Base-by-base conservation (phyloP, 495 filamentous ascomycete genomes). In the Daldinia loculata region DNA sequence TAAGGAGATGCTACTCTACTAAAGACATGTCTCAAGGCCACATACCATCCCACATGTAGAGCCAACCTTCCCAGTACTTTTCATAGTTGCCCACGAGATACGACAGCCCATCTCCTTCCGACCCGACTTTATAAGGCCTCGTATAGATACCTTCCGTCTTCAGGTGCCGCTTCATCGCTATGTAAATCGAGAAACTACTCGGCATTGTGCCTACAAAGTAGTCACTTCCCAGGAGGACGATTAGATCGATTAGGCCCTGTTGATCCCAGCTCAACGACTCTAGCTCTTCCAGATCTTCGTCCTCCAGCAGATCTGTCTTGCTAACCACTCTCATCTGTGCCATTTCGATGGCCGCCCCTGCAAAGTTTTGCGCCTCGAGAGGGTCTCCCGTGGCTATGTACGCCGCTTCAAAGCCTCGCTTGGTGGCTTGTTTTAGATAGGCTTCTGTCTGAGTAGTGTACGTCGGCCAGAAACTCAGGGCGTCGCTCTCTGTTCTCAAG, bases 11-110 rank as follows among this genome's bases (percentile, higher is more conserved):
- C 19, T 57, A 36, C 12, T 22, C 12, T 24, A 12, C 26, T 32
- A 55, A 19, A 8, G n/a, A 48, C 39, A 45, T 30, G 26, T 12
- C 34, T 77, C 62, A 84, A 39, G 82, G 81, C 82, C 82, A 84
- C 69, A 84, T 70, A 2, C 80, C 80, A 41, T 84, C 82, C 67
- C 75, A 84, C 77, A 84, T 80, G 63, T 80, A 84, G 24, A 82
- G 75, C 81, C 81, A 83, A 39, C 80, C 79, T 12, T 80, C 77
- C 80, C 79, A 83, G 56, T 83, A 84, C 22, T 78, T 73, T 34
- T 81, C 76, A 26, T 80, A 81, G 6, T 78, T 82, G 0, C 82
- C 82, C 15, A 81, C 74, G 12, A 84, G 67, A 78, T 80, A 80
- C 24, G 80, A 83, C 19, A 78, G 52, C 8, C 80, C 81, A 53